Conservation (phyloP, 2,329 filamentous ascomycete genomes). For the Periconia macrospinosa region DNA sequence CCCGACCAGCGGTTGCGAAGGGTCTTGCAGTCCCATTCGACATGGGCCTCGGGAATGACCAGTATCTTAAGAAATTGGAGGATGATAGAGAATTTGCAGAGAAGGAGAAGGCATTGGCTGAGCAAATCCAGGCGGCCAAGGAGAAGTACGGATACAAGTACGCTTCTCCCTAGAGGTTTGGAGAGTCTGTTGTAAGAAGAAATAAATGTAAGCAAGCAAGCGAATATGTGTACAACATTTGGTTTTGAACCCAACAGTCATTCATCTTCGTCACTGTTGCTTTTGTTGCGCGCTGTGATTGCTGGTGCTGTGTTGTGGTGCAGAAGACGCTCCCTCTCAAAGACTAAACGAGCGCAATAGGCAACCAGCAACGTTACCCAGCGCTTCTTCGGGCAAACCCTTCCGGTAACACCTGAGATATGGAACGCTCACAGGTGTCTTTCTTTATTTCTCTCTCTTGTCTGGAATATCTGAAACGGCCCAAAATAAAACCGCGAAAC, state of each 20-base stretch:
- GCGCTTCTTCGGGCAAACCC: neutral
- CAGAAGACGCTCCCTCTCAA: too few relatives aligned
- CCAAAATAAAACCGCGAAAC: neutral
- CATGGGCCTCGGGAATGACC: conserved; percentile 46
- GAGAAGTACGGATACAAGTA: conserved; percentile 52
- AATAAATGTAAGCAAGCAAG: too few relatives aligned
- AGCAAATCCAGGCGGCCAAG: conserved; percentile 46
- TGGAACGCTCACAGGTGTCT: conserved; percentile 11
- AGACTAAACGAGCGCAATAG: neutral
- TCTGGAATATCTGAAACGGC: conserved; percentile 14
- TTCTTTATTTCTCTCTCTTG: conserved; percentile 3
- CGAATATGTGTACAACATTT: too few relatives aligned
- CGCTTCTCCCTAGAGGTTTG: conserved; percentile 28
- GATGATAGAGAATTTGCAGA: conserved; percentile 53
- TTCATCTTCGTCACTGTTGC: neutral
- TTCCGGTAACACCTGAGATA: neutral
- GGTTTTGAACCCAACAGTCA: too few relatives aligned
- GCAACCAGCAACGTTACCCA: neutral
- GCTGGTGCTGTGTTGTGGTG: neutral
- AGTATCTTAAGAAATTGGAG: conserved; percentile 46
- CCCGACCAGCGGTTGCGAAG: conserved; percentile 46
- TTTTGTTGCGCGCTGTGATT: neutral
- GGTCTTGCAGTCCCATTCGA: conserved; percentile 43
- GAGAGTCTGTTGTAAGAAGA: conserved; percentile 2
- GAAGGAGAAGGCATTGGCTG: conserved; percentile 45